phyloP scores from a whole-genome alignment of 441 rosid genomes.

The Eruca vesicaria region DNA sequence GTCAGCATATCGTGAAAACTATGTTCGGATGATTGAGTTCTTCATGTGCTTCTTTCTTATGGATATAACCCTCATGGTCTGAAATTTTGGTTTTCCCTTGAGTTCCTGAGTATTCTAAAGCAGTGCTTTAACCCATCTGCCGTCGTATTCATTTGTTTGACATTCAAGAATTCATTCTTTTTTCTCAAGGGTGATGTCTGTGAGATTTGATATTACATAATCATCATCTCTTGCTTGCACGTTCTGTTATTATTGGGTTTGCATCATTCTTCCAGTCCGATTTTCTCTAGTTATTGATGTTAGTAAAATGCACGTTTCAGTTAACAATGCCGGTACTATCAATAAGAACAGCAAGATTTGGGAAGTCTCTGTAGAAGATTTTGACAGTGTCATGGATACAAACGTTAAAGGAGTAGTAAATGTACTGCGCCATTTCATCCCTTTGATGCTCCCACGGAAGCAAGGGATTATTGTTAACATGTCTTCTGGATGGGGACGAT shows the following conservation, averaged over 20 bases:
- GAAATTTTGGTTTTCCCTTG: background rate
- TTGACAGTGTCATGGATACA: constrained; percentile 85
- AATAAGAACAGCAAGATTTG: constrained; percentile 88
- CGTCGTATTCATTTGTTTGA: background rate
- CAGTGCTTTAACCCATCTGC: background rate
- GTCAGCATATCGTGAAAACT: background rate
- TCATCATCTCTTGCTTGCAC: background rate
- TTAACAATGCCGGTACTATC: constrained; percentile 93
- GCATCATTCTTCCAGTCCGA: background rate
- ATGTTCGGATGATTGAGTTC: background rate
- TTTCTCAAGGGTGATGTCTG: background rate
- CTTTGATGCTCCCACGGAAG: constrained; percentile 74
- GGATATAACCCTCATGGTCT: constrained; percentile 1
- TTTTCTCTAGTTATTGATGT: background rate
- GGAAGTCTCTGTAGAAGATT: constrained; percentile 93
- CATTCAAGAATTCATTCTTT: background rate
- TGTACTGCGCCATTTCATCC: constrained; percentile 88
- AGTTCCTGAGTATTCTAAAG: background rate
- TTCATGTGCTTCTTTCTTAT: background rate
- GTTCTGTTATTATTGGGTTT: background rate
- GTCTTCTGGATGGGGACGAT: constrained; percentile 99
- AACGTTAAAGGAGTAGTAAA: constrained; percentile 86
- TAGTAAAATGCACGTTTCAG: constrained; percentile 38
- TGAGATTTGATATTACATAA: constrained; percentile 7
- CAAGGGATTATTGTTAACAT: constrained; percentile 83